Evolutionary conservation across 164 flowering plant species (phyloP), one percentile per base, ranked within the genome.

Genomic region (Aristolochia californica): DNA sequence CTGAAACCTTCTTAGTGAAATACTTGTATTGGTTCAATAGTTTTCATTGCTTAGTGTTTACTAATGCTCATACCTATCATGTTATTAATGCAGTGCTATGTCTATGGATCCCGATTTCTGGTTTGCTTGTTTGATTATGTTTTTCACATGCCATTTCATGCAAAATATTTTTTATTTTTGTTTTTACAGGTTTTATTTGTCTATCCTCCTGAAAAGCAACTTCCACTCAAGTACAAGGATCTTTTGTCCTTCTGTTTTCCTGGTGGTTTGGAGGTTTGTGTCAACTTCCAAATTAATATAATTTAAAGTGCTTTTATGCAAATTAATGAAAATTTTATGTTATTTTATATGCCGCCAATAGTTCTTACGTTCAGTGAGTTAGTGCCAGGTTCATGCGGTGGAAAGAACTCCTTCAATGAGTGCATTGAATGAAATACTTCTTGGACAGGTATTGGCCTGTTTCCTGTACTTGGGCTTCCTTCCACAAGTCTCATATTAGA

Each of bases 371-470:
- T 5, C 1, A 1, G 0, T 54, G 17, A 15, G 8, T 30, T 28
- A 20, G 16, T 47, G 50, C 51, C 83, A 94, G 99, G 95, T 94
- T 67, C 73, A 83, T 69, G 83, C 95, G 56, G 77, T 94, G 58
- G 97, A 94, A 73, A 84, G 78, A 77, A 90, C 94, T 69, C 97
- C 99, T 63, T 90, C 97, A 60, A 88, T 94, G 97, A 94, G 99
- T 70, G 97, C 88, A 70, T 72, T 94, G 70, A 94, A 83, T 72
- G 97, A 94, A 68, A 85, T 94, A 68, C 90, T 94, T 61, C 74
- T 90, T 62, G 90, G 91, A 45, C 97, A 94, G 99, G 99, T 94
- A 84, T 7, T 23, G 22, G 13, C 11, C 54, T 50, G 40, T 50
- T 24, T 11, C 54, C 15, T 50, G 26, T 22, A 1, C 51, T 50